Evolutionary conservation across 2,329 filamentous ascomycete species (phyloP), one percentile per base, ranked within the genome.

Genomic region (Sporothrix pallida): DNA sequence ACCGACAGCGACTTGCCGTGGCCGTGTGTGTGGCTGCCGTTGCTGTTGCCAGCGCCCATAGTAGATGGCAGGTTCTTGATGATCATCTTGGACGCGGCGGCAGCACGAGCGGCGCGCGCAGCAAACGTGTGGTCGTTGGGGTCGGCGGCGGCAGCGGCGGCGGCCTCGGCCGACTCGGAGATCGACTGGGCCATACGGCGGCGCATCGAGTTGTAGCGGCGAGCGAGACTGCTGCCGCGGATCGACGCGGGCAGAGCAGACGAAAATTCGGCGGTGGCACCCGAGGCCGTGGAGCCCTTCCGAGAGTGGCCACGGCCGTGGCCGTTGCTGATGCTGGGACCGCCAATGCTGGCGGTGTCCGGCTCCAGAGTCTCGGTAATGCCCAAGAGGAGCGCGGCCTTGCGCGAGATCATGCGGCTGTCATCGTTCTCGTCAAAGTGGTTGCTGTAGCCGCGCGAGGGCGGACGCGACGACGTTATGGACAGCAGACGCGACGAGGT

Each of bases 331-430:
- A 15, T 42, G n/a, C 20, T 70, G 37, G 31, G 3, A 31, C 31
- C 12, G 3, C 37, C 23, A 4, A 26, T 42, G 20, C 63, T 67
- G 50, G 20, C 37, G 44, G 54, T 68, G 60, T 52, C 75, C 6
- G 72, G 70, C 20, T 73, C 74, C 13, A 70, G 44, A 1, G 72
- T 72, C 26, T 73, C 71, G 0, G 73, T 37, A 7, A 78, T 76
- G 23, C 77, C 77, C 17, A 78, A 58, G 3, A 78, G 58, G 2
- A 70, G 69, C 2, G 76, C 77, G 0, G 77, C 77, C 68, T 78
- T 78, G 56, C 72, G 76, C 4, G 80, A 74, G 37, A 77, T 79
- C 50, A 76, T 71, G 20, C 67, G 78, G 37, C 74, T 74, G 62
- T 80, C 78, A 17, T 74, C 48, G 23, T 60, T 68, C 44, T 63